These are phyloP conservation scores for Lactarius hatsudake DNA, from an alignment of 768 basidiomycete genomes.

Conservation along the genomic window DNA sequence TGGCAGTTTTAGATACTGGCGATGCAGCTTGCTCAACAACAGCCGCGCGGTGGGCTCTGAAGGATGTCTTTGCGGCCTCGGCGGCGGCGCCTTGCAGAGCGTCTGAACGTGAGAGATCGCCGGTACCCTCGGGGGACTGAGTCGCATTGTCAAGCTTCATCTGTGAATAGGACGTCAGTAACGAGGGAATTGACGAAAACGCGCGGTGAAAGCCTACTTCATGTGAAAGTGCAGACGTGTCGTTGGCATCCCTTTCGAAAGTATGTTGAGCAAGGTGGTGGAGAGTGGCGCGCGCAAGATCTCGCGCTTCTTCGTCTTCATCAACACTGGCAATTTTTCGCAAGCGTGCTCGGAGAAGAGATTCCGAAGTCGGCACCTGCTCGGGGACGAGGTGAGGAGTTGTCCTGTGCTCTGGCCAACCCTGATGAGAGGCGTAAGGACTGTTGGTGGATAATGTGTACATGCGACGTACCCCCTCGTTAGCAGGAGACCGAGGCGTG, in stretches of 20 bases:
- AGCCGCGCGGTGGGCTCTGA: conserved; percentile 24
- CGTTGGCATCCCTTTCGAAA: not conserved
- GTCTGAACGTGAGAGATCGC: conserved; percentile 16
- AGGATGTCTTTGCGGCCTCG: conserved; percentile 14
- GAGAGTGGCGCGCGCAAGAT: conserved; percentile 9
- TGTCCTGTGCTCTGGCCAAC: not conserved
- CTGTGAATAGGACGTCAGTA: not conserved
- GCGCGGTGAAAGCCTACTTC: not conserved
- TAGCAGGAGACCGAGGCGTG: not conserved
- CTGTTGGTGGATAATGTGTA: too few relatives aligned
- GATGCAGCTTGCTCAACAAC: not conserved
- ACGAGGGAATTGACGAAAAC: too few relatives aligned
- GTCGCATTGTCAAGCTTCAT: not conserved
- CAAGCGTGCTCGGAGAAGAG: conserved; percentile 8
- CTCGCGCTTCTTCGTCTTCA: conserved; percentile 18
- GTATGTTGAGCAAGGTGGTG: not conserved
- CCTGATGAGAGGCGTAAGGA: not conserved
- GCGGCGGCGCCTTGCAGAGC: conserved; percentile 19
- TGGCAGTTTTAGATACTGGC: not conserved
- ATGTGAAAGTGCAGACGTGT: not conserved
- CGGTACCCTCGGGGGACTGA: not conserved
- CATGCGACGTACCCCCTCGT: not conserved
- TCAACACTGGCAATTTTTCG: not conserved
- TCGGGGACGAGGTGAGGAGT: not conserved
- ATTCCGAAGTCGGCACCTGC: not conserved